Base-by-base conservation (phyloP, 116 monocot species). In the Phalaenopsis hybrid region DNA sequence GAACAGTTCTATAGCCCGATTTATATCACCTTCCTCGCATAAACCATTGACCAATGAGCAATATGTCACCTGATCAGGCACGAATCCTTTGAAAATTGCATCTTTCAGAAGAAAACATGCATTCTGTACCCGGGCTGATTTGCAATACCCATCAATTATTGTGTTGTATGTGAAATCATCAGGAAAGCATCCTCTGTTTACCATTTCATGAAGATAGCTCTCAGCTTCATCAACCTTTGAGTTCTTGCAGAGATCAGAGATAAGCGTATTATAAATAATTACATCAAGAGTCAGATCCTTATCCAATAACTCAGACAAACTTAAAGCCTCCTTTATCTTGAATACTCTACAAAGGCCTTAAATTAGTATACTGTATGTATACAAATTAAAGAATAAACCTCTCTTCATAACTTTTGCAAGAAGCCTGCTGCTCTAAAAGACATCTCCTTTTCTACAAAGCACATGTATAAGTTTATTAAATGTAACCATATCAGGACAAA, bases 141-240 rank as follows among this genome's bases (percentile, higher is more conserved):
- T 95, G 88, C 99, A 99, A 78, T 92, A 91, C 37, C 99, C 99
- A 82, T 99, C 87, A 46, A 99, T 87, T 67, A 99, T 82, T 10
- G 94, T 99, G 82, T 99, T 99, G 75, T 99, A 99, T 12, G 89
- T 99, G 75, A 92, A 99, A 81, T 87, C 88, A 86, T 95, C 91
- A 25, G 99, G 95, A 63, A 74, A 15, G 67, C 86, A 90, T 1
- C 95, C 99, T 67, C 78, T 67, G 79, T 92, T 93, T 41, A 84
- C 85, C 95, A 99, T 99, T 79, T 84, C 82, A 51, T 83, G 93
- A 25, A 99, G 81, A 86, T 86, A 95, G 5, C 68, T 72, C 80
- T 87, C 91, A 65, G 99, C 99, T 80, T 95, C 93, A 16, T 63
- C 81, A 65, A 88, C 85, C 80, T 86, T 88, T 4, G 85, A 86